A percentile compares a stretch with the other conserved stretches of the same genome.
phyloP scores from a whole-genome alignment of 805 yeast genomes.

The Phaffomyces antillensis region DNA sequence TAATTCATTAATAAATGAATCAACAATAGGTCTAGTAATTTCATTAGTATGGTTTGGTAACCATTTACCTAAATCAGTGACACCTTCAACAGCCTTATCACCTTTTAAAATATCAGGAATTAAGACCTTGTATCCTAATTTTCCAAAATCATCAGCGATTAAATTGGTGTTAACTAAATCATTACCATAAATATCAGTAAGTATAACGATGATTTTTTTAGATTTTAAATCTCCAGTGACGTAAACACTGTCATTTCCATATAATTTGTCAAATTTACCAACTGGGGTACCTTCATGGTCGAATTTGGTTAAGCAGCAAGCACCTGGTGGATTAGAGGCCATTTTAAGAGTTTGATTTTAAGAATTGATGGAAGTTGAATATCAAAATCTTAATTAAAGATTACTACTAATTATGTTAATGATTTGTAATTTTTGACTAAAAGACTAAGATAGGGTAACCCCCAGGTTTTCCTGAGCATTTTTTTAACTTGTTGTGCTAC shows the following conservation, averaged over 20 bases:
- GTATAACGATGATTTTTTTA: conserved; percentile 49
- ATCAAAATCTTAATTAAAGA: too few relatives aligned
- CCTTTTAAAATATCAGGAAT: conserved; percentile 70
- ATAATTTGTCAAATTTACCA: conserved; percentile 36
- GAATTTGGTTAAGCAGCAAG: conserved; percentile 37
- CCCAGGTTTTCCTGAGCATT: too few relatives aligned
- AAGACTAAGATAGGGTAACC: too few relatives aligned
- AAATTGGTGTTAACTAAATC: conserved; percentile 49
- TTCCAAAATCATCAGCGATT: conserved; percentile 61
- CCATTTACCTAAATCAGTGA: conserved; percentile 39
- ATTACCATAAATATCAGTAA: conserved; percentile 68
- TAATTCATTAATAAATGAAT: conserved; percentile 38
- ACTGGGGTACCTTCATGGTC: conserved; percentile 43
- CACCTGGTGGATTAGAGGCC: conserved; percentile 48
- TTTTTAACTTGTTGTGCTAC: too few relatives aligned
- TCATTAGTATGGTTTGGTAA: conserved; percentile 41
- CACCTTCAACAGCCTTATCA: conserved; percentile 30
- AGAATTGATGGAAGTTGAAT: too few relatives aligned
- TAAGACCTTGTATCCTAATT: conserved; percentile 54
- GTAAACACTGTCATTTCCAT: conserved; percentile 37
- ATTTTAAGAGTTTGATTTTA: conserved; percentile 11
- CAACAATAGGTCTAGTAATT: conserved; percentile 41
- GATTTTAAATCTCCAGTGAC: conserved; percentile 34
- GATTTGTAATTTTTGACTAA: too few relatives aligned
- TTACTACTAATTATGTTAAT: too few relatives aligned